Evolutionary conservation across 257 asterid species (phyloP), one percentile per base, ranked within the genome.

Genomic region (Ocimum tenuiflorum): DNA sequence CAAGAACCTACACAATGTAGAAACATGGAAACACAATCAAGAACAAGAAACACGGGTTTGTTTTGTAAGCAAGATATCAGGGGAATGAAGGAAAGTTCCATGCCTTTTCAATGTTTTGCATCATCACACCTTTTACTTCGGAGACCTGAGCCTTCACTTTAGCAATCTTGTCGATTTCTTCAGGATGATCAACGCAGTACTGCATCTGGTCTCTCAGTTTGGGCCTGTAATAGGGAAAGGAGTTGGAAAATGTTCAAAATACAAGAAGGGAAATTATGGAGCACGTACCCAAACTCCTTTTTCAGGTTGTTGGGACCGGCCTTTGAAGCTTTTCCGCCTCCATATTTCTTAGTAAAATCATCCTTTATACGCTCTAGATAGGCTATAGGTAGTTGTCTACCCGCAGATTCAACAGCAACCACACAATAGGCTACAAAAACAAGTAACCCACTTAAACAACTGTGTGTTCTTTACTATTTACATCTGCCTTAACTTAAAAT

Each of bases 61-160:
- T 50, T 47, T 6, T 54, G 15, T 23, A 15, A 15, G 12, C 63
- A 54, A 49, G 20, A 20, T 31, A 1, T 35, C 35, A 4, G 17
- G 41, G 29, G 2, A 10, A 36, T 3, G 5, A 0, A 13, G 4
- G 3, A 18, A 57, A 65, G 7, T 9, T 22, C 0, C 1, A 17
- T 77, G 79, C 88, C 88, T 82, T 82, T 52, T 82, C 88, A 14
- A 82, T 82, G 51, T 82, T 82, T 66, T 77, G 85, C 85, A 82
- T 79, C 85, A 82, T 79, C 75, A 79, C 84, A 22, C 85, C 82
- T 49, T 82, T 82, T 8, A 82, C 88, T 71, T 82, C 85, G 51
- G 80, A 58, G 47, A 82, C 84, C 64, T 82, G 88, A 69, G 82
- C 85, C 74, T 82, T 77, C n/a, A 82, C 85, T 70, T 82, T 82